Percentiles rank a stretch among this genome's conserved stretches.
phyloP scores from a whole-genome alignment of 2,329 filamentous ascomycete genomes.

The Beauveria sp. region DNA sequence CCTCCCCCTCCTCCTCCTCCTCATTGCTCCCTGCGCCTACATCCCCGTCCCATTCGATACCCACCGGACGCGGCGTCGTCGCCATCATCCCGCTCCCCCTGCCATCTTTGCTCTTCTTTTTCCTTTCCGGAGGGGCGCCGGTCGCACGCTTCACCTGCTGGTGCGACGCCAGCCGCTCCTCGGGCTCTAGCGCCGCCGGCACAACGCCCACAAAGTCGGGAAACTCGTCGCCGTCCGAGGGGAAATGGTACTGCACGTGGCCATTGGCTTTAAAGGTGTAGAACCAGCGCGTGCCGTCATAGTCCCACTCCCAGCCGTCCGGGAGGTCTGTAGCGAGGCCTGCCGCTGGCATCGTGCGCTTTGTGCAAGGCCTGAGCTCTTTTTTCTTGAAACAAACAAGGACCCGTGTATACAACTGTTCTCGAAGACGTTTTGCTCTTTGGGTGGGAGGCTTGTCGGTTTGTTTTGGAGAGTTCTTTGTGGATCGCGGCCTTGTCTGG shows the following conservation, averaged over 20 bases:
- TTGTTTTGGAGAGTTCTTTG: not conserved
- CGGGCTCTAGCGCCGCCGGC: constrained; percentile 37
- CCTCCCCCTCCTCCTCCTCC: constrained; percentile 23
- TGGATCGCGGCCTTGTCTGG: not conserved
- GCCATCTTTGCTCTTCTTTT: constrained; percentile 3
- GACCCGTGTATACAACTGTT: no score
- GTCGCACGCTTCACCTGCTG: constrained; percentile 36
- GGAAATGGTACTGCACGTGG: constrained; percentile 48
- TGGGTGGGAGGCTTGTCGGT: no score
- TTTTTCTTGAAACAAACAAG: no score
- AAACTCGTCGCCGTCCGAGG: constrained; percentile 50
- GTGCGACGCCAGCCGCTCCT: constrained; percentile 45
- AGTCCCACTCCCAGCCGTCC: constrained; percentile 49
- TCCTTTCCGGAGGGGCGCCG: constrained; percentile 11
- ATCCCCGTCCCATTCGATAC: constrained; percentile 25
- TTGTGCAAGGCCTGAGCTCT: not conserved
- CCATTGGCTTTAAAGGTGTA: constrained; percentile 49
- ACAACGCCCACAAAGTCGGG: constrained; percentile 40
- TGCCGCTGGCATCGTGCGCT: not conserved
- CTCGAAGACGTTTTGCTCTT: no score
- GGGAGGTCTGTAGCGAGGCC: constrained; percentile 29
- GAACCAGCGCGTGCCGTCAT: constrained; percentile 51
- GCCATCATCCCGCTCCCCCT: constrained; percentile 24
- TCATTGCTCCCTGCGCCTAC: constrained; percentile 25
- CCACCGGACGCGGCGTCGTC: constrained; percentile 17